Percentiles rank a stretch among this genome's conserved stretches.
Conservation (phyloP, 169 alveolate genomes). For the Eimeria necatrix region DNA sequence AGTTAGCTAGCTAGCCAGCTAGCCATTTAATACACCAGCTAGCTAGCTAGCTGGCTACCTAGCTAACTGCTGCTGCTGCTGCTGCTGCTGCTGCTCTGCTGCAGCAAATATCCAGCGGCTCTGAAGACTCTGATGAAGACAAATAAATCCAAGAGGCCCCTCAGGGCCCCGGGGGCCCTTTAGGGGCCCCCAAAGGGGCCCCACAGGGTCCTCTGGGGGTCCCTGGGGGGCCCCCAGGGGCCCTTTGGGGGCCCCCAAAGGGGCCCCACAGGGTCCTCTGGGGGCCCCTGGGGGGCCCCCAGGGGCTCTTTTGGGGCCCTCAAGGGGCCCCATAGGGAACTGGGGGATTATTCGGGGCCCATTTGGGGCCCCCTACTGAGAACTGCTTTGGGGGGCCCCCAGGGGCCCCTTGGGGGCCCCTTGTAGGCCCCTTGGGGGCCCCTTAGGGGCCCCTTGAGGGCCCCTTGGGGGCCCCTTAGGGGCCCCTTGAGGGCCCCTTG, state of each 20-base stretch:
- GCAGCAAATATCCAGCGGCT: constrained; percentile 61
- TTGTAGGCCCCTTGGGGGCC: too few species aligned
- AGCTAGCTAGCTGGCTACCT: not conserved
- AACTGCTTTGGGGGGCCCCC: too few species aligned
- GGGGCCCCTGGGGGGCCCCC: not conserved
- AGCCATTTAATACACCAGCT: not conserved
- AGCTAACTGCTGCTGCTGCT: constrained; percentile 20
- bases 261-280: not conserved
- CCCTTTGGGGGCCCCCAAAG: not conserved
- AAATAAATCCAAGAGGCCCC: not conserved
- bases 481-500: too few species aligned
- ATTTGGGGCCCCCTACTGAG: too few species aligned
- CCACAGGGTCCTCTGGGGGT: not conserved
- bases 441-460: too few species aligned
- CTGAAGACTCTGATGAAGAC: constrained; percentile 29
- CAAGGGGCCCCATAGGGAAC: too few species aligned
- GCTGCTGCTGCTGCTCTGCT: constrained; percentile 20
- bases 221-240: not conserved
- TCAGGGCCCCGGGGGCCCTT: not conserved
- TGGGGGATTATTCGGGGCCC: too few species aligned
- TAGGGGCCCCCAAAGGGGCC: not conserved
- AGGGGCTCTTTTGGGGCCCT: not conserved
- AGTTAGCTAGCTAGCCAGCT: too few species aligned
- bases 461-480: too few species aligned
- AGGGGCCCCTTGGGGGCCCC: too few species aligned